Conservation (phyloP, 2,329 filamentous ascomycete species). For the Calonectria leucothoes region DNA sequence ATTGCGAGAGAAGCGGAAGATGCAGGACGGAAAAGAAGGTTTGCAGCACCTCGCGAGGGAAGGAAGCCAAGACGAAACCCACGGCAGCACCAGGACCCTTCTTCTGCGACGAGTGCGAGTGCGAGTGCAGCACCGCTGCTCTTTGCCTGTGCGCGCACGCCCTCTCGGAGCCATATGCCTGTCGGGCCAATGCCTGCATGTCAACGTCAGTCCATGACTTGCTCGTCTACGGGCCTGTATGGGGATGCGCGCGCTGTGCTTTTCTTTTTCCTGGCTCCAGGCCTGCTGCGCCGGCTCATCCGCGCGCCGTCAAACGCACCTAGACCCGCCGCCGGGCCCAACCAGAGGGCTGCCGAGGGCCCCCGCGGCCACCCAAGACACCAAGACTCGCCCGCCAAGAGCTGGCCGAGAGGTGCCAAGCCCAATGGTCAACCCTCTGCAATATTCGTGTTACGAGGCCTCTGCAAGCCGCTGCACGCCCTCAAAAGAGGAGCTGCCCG, state of each 20-base stretch:
- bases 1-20: not conserved
- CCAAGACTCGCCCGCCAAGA: slow-evolving; percentile 1
- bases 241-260: not conserved
- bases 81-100: slow-evolving; percentile 1
- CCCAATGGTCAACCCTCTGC: not conserved
- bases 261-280: not conserved
- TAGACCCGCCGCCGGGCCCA: not conserved
- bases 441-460: not conserved
- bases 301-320: slow-evolving; percentile 6
- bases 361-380: not conserved
- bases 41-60: slow-evolving; percentile 6
- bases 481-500: not conserved
- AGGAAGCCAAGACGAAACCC: slow-evolving; percentile 16
- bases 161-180: not conserved
- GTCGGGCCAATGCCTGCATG: not conserved
- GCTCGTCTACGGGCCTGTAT: not conserved
- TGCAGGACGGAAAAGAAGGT: slow-evolving; percentile 15
- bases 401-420: not conserved
- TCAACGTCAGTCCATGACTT: not conserved
- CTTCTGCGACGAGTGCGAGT: not conserved
- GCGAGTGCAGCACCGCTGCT: too few relatives aligned
- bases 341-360: not conserved
- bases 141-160: slow-evolving; percentile 14
- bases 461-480: not conserved
- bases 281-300: slow-evolving; percentile 6